phyloP scores from a whole-genome alignment of 169 alveolate genomes.

The Blepharisma undulans region DNA sequence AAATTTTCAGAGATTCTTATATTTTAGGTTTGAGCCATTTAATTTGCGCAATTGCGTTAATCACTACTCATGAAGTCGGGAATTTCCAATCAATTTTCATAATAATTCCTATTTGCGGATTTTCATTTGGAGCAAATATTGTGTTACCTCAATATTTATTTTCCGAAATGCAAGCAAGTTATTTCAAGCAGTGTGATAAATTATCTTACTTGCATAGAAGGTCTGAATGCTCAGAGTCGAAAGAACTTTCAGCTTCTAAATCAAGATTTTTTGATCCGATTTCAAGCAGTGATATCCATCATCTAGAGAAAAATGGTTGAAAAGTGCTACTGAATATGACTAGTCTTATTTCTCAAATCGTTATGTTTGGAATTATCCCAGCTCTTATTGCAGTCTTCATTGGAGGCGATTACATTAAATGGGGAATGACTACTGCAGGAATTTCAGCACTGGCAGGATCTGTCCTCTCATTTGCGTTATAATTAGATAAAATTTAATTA shows the following conservation, averaged over 20 bases:
- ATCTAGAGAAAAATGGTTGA: not conserved
- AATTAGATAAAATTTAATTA: not conserved
- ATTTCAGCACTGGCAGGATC: not conserved
- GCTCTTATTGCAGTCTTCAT: not conserved
- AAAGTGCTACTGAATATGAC: not conserved
- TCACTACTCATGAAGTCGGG: not conserved
- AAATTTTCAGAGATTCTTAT: not conserved
- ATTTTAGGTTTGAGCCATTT: not conserved
- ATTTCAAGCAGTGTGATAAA: not conserved
- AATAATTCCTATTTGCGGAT: constrained; percentile 5
- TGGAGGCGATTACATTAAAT: not conserved
- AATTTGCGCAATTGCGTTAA: not conserved
- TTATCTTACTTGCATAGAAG: not conserved
- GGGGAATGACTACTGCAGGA: constrained; percentile 4
- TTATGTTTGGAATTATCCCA: not conserved
- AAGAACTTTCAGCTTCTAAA: not conserved
- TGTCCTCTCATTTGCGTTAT: not conserved
- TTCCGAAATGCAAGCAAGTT: not conserved
- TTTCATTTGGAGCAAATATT: not conserved
- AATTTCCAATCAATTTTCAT: constrained; percentile 8
- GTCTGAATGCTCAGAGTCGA: not conserved
- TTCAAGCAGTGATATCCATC: not conserved
- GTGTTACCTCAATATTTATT: not conserved
- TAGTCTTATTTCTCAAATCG: not conserved
- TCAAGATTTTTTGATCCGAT: not conserved